Evolutionary conservation across 2,329 filamentous ascomycete genomes (phyloP), one percentile per base, ranked within the genome.

Genomic region (Volutella citrinella): DNA sequence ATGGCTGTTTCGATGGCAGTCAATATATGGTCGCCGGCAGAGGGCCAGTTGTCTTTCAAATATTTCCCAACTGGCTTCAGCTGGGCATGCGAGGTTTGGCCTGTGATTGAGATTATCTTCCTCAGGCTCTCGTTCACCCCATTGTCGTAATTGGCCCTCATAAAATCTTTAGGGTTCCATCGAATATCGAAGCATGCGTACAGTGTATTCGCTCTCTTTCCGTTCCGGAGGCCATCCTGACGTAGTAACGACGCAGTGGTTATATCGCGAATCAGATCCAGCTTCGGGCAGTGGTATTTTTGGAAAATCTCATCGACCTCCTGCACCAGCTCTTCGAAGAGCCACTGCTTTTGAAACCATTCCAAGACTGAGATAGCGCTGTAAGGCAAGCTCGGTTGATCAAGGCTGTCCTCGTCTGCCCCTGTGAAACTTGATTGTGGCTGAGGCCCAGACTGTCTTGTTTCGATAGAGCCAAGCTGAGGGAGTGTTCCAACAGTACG

Each of bases 41-140:
- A 5, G 6, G 16, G 27, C 20, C 33, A 35, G 21, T 22, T 19
- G 19, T n/a, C 11, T 9, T n/a, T 17, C 6, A 35, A 21, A 17
- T 35, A 35, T 15, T 35, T 15, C 3, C 33, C 21, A 8, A 35
- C 27, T 4, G 27, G 27, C 15, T 27, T 20, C 5, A 35, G 20
- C 16, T 30, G 15, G 5, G 33, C 33, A n/a, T 29, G 15, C 5
- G 30, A 13, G 5, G 21, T 30, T 7, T 9, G 16, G 11, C 33
- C 33, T 5, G 27, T 35, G 20, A 35, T 26, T 6, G 27, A 20
- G 8, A 35, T 14, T 6, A 35, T 20, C 9, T 21, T 19, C 5
- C 20, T 21, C 7, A 35, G 27, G 10, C 26, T 20, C 17, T 35
- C 20, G 9, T 23, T 12, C 11, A 26, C 18, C 5, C 33, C 33